These are phyloP conservation scores for Vachellia pachyceras DNA, from an alignment of 306 rosid species.

Conservation along the genomic window DNA sequence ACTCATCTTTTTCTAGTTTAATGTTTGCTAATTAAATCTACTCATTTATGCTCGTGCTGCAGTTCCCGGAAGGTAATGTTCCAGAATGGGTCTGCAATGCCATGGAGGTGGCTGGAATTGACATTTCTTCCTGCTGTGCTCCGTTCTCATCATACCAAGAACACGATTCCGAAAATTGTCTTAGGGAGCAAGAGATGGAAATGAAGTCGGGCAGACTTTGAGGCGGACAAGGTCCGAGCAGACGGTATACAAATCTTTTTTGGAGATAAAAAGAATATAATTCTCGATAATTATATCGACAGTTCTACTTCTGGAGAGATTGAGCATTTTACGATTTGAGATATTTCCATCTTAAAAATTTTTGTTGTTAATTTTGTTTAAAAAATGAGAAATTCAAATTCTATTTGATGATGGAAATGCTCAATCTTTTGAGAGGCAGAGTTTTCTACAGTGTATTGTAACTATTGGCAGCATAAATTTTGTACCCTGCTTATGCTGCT, in stretches of 20 bases:
- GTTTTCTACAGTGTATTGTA: background rate
- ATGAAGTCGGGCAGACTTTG: slow-evolving; percentile 28
- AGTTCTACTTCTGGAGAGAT: background rate
- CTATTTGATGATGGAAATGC: background rate
- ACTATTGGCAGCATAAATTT: slow-evolving; percentile 55
- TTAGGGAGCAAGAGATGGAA: slow-evolving; percentile 28
- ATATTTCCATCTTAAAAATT: background rate
- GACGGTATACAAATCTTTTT: slow-evolving; percentile 18
- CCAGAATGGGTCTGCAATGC: slow-evolving; percentile 97
- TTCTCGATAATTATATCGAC: background rate
- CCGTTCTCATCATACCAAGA: slow-evolving; percentile 46
- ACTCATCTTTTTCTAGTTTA: background rate
- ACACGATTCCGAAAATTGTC: slow-evolving; percentile 18
- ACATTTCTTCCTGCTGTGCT: slow-evolving; percentile 84
- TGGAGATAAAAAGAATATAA: slow-evolving; percentile 15
- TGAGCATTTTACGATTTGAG: background rate
- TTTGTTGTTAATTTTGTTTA: background rate
- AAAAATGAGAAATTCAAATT: background rate
- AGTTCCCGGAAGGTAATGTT: slow-evolving; percentile 88
- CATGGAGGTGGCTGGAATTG: slow-evolving; percentile 96
- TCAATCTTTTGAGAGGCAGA: background rate
- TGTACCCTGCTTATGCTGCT: slow-evolving; percentile 58
- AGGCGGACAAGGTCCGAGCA: too few species aligned
- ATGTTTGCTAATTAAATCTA: slow-evolving; percentile 16
- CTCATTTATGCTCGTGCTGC: slow-evolving; percentile 32